phyloP scores from a whole-genome alignment of 2,329 filamentous ascomycete genomes.

The Hortaea sp. region DNA sequence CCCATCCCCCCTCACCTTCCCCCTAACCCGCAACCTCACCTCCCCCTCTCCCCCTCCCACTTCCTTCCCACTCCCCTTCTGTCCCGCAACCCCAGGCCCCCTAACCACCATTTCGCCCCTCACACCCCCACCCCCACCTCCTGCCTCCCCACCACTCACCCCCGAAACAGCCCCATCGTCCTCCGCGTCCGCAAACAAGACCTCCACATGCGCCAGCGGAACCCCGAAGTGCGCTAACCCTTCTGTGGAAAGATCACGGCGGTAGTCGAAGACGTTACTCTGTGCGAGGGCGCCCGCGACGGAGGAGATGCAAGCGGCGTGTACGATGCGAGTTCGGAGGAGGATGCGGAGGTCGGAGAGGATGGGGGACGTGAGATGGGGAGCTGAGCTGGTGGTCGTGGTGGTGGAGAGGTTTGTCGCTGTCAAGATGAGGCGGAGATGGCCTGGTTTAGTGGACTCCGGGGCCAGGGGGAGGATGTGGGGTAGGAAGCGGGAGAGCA shows the following conservation, averaged over 20 bases:
- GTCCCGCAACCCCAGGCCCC: constrained; percentile 64
- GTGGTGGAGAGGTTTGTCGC: constrained; percentile 57
- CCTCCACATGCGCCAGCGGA: constrained; percentile 68
- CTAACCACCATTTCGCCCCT: constrained; percentile 50
- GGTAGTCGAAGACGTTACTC: constrained; percentile 80
- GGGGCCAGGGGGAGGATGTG: constrained; percentile 48
- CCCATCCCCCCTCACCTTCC: constrained; percentile 54
- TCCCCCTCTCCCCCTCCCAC: constrained; percentile 34
- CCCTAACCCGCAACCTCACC: constrained; percentile 53
- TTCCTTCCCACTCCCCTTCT: not conserved
- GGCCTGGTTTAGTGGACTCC: constrained; percentile 47
- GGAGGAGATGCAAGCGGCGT: constrained; percentile 69
- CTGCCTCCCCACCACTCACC: constrained; percentile 32
- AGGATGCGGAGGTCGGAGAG: constrained; percentile 76
- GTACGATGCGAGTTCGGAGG: constrained; percentile 68
- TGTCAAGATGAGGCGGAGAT: constrained; percentile 70
- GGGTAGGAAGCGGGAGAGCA: constrained; percentile 50
- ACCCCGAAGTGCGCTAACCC: constrained; percentile 64
- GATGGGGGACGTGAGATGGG: constrained; percentile 56
- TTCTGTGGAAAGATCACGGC: constrained; percentile 37
- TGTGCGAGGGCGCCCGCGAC: constrained; percentile 89
- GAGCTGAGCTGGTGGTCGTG: constrained; percentile 15
- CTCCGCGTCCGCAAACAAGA: constrained; percentile 37
- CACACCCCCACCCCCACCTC: constrained; percentile 50
- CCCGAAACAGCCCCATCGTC: not conserved